Percentiles rank a stretch among this genome's conserved stretches.
Conservation (phyloP, 768 basidiomycete genomes). For the Nevesoporus exiguus region DNA sequence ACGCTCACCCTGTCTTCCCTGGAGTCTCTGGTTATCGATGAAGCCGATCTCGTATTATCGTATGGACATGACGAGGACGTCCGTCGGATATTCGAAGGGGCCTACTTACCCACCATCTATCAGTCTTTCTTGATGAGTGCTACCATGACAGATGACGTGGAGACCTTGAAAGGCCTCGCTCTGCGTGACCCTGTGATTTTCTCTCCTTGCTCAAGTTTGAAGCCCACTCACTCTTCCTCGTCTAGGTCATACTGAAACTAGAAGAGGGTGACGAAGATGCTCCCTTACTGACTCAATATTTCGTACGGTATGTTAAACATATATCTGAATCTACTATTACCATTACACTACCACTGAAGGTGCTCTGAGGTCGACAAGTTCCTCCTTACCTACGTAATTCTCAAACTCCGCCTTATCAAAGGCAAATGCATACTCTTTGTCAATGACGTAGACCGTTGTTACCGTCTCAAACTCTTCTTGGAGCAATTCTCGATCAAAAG, state of each 20-base stretch:
- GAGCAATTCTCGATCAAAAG: slow-evolving; percentile 97
- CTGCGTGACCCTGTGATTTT: slow-evolving; percentile 79
- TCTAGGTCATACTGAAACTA: slow-evolving; percentile 78
- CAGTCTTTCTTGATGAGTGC: slow-evolving; percentile 97
- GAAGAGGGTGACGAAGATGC: slow-evolving; percentile 87
- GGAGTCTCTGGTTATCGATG: slow-evolving; percentile 91
- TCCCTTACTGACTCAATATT: slow-evolving; percentile 80
- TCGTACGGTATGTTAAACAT: slow-evolving; percentile 54
- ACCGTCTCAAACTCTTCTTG: slow-evolving; percentile 94
- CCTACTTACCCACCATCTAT: slow-evolving; percentile 73
- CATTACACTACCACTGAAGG: slow-evolving; percentile 33
- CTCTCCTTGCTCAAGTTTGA: neutral
- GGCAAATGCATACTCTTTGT: slow-evolving; percentile 98
- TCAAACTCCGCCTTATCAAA: slow-evolving; percentile 92
- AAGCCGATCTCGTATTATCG: slow-evolving; percentile 94
- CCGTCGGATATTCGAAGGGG: slow-evolving; percentile 63
- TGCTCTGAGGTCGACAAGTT: slow-evolving; percentile 97
- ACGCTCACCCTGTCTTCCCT: slow-evolving; percentile 61
- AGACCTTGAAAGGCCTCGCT: slow-evolving; percentile 82
- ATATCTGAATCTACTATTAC: neutral
- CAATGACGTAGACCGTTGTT: slow-evolving; percentile 91
- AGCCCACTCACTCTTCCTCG: neutral
- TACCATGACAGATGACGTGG: slow-evolving; percentile 95
- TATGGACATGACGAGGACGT: slow-evolving; percentile 95
- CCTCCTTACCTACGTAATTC: slow-evolving; percentile 90